Percentiles rank a stretch among this genome's conserved stretches.
Evolutionary conservation across 768 basidiomycete genomes (phyloP).

Genomic region (Zangia roseola): DNA sequence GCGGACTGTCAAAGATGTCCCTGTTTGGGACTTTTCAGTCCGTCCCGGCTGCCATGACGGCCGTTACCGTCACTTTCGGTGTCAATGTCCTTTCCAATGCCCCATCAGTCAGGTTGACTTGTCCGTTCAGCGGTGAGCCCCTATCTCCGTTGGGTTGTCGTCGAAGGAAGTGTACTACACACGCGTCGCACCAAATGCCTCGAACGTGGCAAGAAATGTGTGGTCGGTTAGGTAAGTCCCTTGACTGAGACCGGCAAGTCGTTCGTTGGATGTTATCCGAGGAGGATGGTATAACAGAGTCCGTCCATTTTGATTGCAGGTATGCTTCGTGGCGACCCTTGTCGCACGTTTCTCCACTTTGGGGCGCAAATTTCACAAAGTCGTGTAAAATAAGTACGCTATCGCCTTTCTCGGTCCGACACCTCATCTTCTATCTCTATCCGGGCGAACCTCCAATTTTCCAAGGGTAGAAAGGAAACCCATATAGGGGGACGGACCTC

Average conservation of each 20-base stretch:
- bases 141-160: not conserved
- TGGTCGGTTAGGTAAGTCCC: not conserved
- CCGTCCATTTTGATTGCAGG: not conserved
- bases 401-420: not conserved
- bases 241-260: not conserved
- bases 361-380: not conserved
- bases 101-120: not conserved
- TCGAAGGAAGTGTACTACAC: too few species aligned
- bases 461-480: too few species aligned
- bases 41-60: not conserved
- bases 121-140: not conserved
- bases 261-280: not conserved
- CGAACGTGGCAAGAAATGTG: too few species aligned
- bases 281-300: not conserved
- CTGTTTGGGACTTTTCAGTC: not conserved
- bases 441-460: too few species aligned
- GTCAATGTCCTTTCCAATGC: not conserved
- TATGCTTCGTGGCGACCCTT: not conserved
- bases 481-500: too few species aligned
- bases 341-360: conserved; percentile 1
- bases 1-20: too few species aligned
- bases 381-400: not conserved
- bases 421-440: not conserved
- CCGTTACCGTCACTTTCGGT: not conserved
- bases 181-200: not conserved